Evolutionary conservation across 2,329 filamentous ascomycete genomes (phyloP), one percentile per base, ranked within the genome.

Genomic region (Akanthomyces muscarius): DNA sequence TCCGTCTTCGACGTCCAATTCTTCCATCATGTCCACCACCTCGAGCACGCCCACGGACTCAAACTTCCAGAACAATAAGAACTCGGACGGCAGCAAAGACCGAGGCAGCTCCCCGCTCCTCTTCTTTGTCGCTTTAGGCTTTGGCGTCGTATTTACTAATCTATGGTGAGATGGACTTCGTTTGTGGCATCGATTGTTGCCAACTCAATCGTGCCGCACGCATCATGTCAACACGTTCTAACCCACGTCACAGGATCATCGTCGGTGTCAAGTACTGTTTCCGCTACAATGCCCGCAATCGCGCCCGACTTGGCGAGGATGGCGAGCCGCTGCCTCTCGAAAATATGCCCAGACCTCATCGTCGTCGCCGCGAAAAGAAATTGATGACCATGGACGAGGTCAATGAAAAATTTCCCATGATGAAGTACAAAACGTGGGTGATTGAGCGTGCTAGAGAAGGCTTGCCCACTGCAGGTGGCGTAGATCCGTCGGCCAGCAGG

Each of bases 191-290:
- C 30, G 33, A 25, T 44, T 36, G 14, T 6, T 21, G 11, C 18
- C 13, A 48, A 47, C 38, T 16, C 44, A 48, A 16, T 18, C 38
- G 10, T 47, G 30, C 36, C 18, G 23, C 13, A 36, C n/a, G 54
- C 14, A 8, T 38, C 56, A 47, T n/a, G 7, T 56, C 44, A 44
- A n/a, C 33, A 30, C 38, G 51, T 65, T 64, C 69, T 75, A 69
- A 75, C 67, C 60, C 1, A 18, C 23, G 28, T 33, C 25, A 48
- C 71, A 99, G 95, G 95, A 99, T 99, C 71, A 99, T 99, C 70
- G 95, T 99, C 65, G 95, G 95, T 69, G 95, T 99, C 65, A 99
- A 99, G 79, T 99, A 99, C 77, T 99, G 95, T 79, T 99, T 99
- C 78, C 86, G 95, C 70, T 98, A 99, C 76, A 98, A 98, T 76